Evolutionary conservation across 2,329 filamentous ascomycete species (phyloP).

Genomic region (Chaetomium sp.): DNA sequence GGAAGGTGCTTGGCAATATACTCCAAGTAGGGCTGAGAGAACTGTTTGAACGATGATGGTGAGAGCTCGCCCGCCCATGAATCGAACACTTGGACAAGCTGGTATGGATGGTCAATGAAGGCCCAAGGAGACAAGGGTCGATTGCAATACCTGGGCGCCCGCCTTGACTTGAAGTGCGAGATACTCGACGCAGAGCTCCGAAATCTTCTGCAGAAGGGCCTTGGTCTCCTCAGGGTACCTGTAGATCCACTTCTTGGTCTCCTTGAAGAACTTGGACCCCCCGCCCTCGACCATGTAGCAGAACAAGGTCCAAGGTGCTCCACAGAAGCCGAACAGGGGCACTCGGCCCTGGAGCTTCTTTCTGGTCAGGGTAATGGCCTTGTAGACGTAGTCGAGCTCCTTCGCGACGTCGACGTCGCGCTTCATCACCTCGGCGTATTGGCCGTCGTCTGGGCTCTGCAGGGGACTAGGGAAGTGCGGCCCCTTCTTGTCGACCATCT

Average conservation of each 20-base stretch:
- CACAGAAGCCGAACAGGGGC: conserved; percentile 93
- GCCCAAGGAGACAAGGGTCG: too few relatives aligned
- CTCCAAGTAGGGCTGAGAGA: conserved; percentile 82
- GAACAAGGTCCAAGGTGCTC: conserved; percentile 92
- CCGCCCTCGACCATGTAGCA: conserved; percentile 99
- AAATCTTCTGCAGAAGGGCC: conserved; percentile 83
- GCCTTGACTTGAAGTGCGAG: conserved; percentile 89
- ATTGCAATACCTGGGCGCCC: conserved; percentile 72
- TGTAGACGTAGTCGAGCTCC: conserved; percentile 92
- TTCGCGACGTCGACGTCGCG: conserved; percentile 80
- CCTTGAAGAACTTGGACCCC: conserved; percentile 90
- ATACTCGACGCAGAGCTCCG: conserved; percentile 93
- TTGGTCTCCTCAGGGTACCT: conserved; percentile 80
- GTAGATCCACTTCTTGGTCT: conserved; percentile 97
- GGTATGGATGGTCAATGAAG: conserved; percentile 22
- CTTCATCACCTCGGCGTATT: conserved; percentile 77
- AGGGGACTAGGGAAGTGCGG: conserved; percentile 91
- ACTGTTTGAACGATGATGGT: conserved; percentile 77
- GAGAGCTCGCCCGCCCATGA: conserved; percentile 96
- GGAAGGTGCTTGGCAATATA: conserved; percentile 84
- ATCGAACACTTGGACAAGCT: conserved; percentile 95
- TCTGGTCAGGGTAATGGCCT: conserved; percentile 88
- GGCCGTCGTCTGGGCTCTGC: conserved; percentile 74
- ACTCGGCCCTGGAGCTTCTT: conserved; percentile 86
- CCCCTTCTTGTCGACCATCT: conserved; percentile 97